Conservation (phyloP, 768 basidiomycete species). For the Rhizopogon vinicolor region DNA sequence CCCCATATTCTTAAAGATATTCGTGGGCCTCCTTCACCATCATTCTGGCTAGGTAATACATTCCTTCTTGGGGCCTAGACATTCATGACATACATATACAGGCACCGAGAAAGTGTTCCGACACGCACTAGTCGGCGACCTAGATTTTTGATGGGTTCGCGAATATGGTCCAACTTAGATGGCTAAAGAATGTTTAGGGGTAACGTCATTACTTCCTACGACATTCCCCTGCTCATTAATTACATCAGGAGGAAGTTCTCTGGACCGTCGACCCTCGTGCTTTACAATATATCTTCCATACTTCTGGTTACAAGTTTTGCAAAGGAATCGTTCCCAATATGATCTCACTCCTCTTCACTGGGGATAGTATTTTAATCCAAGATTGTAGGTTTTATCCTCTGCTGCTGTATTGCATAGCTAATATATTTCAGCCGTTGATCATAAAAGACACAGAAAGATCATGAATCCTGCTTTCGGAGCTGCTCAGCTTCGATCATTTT, state of each 20-base stretch:
- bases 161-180: constrained; percentile 23
- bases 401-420: not conserved
- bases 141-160: constrained; percentile 22
- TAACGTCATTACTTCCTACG: not conserved
- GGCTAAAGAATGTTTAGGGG: constrained; percentile 8
- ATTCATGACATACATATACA: constrained; percentile 1
- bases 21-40: constrained; percentile 2
- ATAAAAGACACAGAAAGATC: constrained; percentile 25
- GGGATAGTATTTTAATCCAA: constrained; percentile 16
- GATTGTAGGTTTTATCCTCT: constrained; percentile 9
- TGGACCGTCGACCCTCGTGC: constrained; percentile 23
- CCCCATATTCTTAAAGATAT: constrained; percentile 4
- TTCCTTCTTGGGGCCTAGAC: not conserved
- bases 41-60: constrained; percentile 1
- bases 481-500: constrained; percentile 19
- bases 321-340: constrained; percentile 10
- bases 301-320: constrained; percentile 22
- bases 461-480: constrained; percentile 24
- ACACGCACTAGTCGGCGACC: constrained; percentile 22
- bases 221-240: not conserved
- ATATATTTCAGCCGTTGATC: constrained; percentile 11
- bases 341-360: constrained; percentile 14
- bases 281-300: constrained; percentile 24
- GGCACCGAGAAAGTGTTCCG: constrained; percentile 19
- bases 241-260: constrained; percentile 21